Percentiles rank a stretch among this genome's conserved stretches.
phyloP scores from a whole-genome alignment of 1,284 basidiomycete genomes.

The Xanthoconium separans region DNA sequence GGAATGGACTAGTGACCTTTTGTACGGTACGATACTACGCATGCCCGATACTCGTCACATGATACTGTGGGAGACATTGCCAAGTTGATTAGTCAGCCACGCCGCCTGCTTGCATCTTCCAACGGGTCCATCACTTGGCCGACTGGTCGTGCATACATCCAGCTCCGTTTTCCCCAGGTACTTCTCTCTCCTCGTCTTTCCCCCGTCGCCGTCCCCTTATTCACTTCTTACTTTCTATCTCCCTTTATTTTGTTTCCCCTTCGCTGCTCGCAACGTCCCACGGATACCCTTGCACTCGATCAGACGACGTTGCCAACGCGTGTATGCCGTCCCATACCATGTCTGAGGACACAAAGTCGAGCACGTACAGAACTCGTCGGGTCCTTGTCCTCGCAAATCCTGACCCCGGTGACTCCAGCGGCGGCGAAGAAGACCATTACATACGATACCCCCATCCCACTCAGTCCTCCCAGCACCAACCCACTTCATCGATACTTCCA shows the following conservation, averaged over 20 bases:
- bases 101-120: constrained; percentile 22
- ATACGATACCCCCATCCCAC: constrained; percentile 19
- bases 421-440: constrained; percentile 41
- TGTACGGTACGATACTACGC: too few relatives aligned
- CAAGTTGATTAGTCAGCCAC: constrained; percentile 32
- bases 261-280: not conserved
- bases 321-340: constrained; percentile 37
- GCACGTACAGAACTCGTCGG: constrained; percentile 30
- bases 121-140: constrained; percentile 31
- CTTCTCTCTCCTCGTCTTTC: constrained; percentile 5
- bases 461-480: constrained; percentile 30
- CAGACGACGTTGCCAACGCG: constrained; percentile 29
- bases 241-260: not conserved
- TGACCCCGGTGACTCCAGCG: constrained; percentile 48
- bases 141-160: constrained; percentile 26
- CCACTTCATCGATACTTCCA: constrained; percentile 20
- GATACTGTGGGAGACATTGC: constrained; percentile 22
- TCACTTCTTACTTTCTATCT: not conserved
- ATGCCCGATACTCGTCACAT: constrained; percentile 21
- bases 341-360: constrained; percentile 45
- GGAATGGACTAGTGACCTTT: constrained; percentile 25
- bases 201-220: not conserved
- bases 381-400: constrained; percentile 62
- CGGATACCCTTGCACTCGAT: constrained; percentile 16
- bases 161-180: constrained; percentile 19